Evolutionary conservation across 2,329 filamentous ascomycete genomes (phyloP), one percentile per base, ranked within the genome.

Genomic region (Akanthomyces muscarius): DNA sequence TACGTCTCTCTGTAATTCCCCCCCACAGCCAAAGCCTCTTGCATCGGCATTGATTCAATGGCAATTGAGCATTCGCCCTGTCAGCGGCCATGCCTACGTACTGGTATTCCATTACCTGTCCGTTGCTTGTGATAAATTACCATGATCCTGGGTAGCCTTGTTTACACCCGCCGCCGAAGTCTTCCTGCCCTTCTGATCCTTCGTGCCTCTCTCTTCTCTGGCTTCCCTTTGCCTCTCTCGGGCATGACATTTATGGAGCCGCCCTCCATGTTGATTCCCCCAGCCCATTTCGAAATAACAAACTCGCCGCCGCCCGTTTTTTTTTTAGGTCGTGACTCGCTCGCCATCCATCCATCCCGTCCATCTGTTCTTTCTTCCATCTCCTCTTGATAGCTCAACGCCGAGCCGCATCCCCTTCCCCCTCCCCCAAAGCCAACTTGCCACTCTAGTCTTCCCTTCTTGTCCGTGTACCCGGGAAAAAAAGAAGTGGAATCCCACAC

Each of bases 401-500:
- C 8, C 50, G 2, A 11, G 28, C 28, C 16, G 18, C 18, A 36
- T 36, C 33, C 10, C 33, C 33, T 6, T 7, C 10, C 33, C 33
- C 33, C 33, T 7, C 28, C 28, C 33, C 5, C 5, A 8, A 16
- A 33, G 3, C 50, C n/a, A n/a, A n/a, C 18, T 33, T 25, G 5
- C 3, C 5, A 18, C n/a, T 55, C 33, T n/a, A 45, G 23, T 57
- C 44, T 58, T 47, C 14, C 25, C 47, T 10, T 51, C 41, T 33
- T 41, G 18, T 41, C n/a, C 45, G 38, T 61, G 47, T 53, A 7
- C 58, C 21, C 21, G 21, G 21, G 11, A 28, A 45, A 53, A 58
- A 52, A 61, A 61, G 58, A 61, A 61, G 58, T 61, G 58, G 58
- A 61, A 61, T 61, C 58, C 48, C 48, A 52, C 58, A 42, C 44